Evolutionary conservation across 208 protist species (phyloP), one percentile per base, ranked within the genome.

Genomic region (Herpetomonas tarakana): DNA sequence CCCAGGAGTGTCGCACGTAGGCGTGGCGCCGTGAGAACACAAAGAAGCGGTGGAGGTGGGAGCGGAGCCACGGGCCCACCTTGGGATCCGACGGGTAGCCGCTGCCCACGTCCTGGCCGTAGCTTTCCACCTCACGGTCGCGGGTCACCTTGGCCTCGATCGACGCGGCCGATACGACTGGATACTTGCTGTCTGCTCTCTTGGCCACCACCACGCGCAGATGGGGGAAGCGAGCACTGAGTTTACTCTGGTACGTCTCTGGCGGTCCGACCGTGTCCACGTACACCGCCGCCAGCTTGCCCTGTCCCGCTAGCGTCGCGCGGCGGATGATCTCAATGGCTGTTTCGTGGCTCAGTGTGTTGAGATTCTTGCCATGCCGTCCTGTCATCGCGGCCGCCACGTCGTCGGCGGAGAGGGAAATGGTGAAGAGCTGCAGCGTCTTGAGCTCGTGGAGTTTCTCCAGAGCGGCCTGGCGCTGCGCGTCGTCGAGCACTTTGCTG

Each of bases 261-360:
- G 93, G 83, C 4, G 88, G 79, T 0, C 93, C 91, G 26, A 98
- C 92, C 1, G 94, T 97, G 75, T 98, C 95, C n/a, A 98, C 79
- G 76, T 92, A 98, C 2, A 91, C 86, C 26, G 87, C 85, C 38
- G 68, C 84, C 44, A 97, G 65, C 72, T 83, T 88, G 12, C 86
- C 88, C n/a, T 58, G 52, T 3, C 64, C 81, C 39, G 81, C 76
- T 3, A 96, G 54, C 45, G 89, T 86, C 4, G 85, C 81, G 19
- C 83, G 54, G 35, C 78, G 68, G 35, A 97, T 96, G 38, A 97
- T 86, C 14, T 58, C 49, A 19, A 94, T 93, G 18, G 91, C 91
- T 18, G 80, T 62, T 56, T 96, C 78, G 66, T 96, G 91, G 62
- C 86, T 94, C 16, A 97, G 74, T 21, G 85, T 88, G 71, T 97